phyloP scores from a whole-genome alignment of 2,329 filamentous ascomycete species.

The Paraconiothyrium sp. region DNA sequence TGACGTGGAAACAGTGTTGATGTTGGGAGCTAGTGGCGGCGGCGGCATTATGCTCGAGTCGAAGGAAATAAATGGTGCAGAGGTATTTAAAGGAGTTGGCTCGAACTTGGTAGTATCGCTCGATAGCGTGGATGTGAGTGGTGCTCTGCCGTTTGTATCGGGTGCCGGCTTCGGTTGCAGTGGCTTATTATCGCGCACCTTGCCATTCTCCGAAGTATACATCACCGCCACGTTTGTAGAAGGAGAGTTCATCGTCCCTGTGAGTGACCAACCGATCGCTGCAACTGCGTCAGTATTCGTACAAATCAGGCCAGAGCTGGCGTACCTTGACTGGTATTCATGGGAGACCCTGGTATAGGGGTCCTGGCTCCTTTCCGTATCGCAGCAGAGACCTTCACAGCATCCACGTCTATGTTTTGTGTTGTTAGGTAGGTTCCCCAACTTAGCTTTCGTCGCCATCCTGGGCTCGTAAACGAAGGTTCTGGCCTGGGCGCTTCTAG shows the following conservation, averaged over 20 bases:
- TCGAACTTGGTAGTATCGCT: constrained; percentile 40
- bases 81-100: constrained; percentile 27
- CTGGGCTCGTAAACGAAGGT: constrained; percentile 60
- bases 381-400: constrained; percentile 42
- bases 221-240: constrained; percentile 84
- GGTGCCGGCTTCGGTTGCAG: constrained; percentile 32
- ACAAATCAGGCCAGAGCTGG: background rate
- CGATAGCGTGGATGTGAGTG: constrained; percentile 44
- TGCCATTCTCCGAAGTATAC: constrained; percentile 67
- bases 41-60: constrained; percentile 44
- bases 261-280: constrained; percentile 86
- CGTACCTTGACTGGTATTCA: constrained; percentile 61
- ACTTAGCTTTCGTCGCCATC: constrained; percentile 59
- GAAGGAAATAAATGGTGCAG: constrained; percentile 35
- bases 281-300: constrained; percentile 23
- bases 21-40: constrained; percentile 35
- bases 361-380: constrained; percentile 41
- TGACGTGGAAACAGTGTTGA: constrained; percentile 35
- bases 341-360: constrained; percentile 55
- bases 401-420: constrained; percentile 40
- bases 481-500: constrained; percentile 63
- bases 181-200: constrained; percentile 33
- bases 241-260: constrained; percentile 85
- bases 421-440: constrained; percentile 55
- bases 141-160: constrained; percentile 33